phyloP scores from a whole-genome alignment of 2,329 filamentous ascomycete species.

The Botrytis hyacinthi region DNA sequence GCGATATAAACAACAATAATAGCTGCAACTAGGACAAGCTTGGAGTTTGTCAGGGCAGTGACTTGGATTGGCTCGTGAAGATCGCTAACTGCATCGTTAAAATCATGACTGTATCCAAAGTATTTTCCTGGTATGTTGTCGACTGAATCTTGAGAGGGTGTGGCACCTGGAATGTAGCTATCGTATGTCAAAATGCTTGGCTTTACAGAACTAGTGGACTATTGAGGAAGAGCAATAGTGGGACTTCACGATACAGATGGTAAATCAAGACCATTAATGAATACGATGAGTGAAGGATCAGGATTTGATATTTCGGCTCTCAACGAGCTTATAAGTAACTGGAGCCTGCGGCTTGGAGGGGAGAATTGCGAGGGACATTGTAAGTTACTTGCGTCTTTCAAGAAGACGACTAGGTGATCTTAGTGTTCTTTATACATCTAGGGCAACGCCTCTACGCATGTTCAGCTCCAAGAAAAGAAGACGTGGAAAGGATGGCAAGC shows the following conservation, averaged over 20 bases:
- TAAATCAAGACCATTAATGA: background rate
- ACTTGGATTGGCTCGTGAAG: background rate
- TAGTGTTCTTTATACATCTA: background rate
- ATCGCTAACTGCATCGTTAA: background rate
- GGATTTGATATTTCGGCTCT: background rate
- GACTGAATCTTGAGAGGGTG: background rate
- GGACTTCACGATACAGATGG: background rate
- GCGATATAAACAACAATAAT: background rate
- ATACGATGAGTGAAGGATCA: background rate
- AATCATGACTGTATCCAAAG: background rate
- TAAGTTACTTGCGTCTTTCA: background rate
- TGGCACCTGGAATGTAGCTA: background rate
- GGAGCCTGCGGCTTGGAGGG: background rate
- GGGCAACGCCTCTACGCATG: background rate
- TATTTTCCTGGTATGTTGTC: background rate
- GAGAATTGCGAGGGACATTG: background rate
- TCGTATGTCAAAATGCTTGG: background rate
- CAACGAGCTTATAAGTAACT: background rate
- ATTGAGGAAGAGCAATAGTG: background rate
- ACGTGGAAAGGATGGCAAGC: too few relatives aligned
- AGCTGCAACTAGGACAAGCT: background rate
- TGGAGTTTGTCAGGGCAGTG: background rate
- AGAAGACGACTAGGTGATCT: background rate
- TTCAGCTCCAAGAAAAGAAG: background rate
- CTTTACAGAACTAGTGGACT: background rate